Conservation (phyloP, 2,329 filamentous ascomycete genomes). For the Hymenoscyphus scutula region DNA sequence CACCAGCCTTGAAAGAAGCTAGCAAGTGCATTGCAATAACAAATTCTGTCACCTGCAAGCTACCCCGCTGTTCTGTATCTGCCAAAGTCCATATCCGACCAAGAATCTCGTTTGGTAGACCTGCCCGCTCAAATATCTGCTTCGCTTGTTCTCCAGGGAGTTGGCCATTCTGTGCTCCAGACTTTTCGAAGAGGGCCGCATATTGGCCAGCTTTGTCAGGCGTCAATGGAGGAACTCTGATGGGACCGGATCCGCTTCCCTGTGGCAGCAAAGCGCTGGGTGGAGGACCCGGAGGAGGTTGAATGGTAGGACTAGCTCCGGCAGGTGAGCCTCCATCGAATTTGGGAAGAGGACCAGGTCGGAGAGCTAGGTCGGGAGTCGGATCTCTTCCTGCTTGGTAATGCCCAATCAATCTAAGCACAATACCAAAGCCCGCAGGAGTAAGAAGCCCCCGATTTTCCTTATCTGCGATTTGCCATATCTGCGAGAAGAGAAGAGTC, state of each 20-base stretch:
- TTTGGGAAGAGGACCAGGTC: conserved; percentile 83
- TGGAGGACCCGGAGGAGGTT: conserved; percentile 47
- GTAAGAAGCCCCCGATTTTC: conserved; percentile 95
- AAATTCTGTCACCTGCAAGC: conserved; percentile 85
- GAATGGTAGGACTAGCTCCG: conserved; percentile 44
- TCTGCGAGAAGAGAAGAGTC: conserved; percentile 51
- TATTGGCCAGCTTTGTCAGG: conserved; percentile 91
- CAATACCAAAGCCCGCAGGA: conserved; percentile 87
- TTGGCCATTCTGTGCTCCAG: conserved; percentile 71
- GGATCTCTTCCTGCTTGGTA: conserved; percentile 86
- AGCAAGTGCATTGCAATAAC: conserved; percentile 98
- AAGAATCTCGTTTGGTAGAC: conserved; percentile 82
- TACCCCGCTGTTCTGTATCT: conserved; percentile 88
- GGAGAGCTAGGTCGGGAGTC: conserved; percentile 75
- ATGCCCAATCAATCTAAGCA: conserved; percentile 91
- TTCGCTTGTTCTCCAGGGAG: conserved; percentile 85
- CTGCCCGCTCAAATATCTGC: conserved; percentile 91
- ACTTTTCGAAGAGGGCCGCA: conserved; percentile 84
- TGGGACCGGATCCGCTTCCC: conserved; percentile 61
- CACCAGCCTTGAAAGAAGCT: conserved; percentile 83
- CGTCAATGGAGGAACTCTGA: conserved; percentile 84
- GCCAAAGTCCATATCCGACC: conserved; percentile 96
- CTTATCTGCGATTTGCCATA: conserved; percentile 98
- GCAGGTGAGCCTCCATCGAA: conserved; percentile 71
- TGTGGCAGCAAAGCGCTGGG: conserved; percentile 50